Base-by-base conservation (phyloP, 1,139 yeast species). In the Candida albicans region DNA sequence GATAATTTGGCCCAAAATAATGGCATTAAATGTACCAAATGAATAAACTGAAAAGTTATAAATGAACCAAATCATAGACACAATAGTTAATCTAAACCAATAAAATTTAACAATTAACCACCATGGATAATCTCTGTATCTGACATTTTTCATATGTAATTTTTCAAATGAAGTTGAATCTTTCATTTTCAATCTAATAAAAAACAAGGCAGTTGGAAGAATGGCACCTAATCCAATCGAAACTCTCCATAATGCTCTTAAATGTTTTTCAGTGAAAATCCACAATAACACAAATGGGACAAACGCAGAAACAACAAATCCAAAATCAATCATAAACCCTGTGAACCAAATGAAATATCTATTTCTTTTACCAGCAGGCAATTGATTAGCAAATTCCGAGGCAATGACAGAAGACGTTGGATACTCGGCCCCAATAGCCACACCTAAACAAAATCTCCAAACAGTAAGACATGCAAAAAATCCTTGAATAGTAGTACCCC, bases 321-420 rank as follows among this genome's bases (percentile, higher is more conserved):
- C 98, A 40, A 73, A 56, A 64, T 90, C 97, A 59, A 91, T 90
- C 88, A 85, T 84, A 51, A 79, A 75, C 63, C 89, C 87, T 39
- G 98, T 91, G 64, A 90, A 89, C 86, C 93, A 83, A 46, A 83
- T 79, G 59, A 90, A 90, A 73, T 86, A 90, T 64, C 96, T 76
- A 68, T 91, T 91, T 70, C 97, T 84, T 47, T 77, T 74, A 48
- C 96, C 96, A 10, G 82, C 75, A 27, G 93, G 87, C 56, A 90
- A 71, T 55, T 80, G 71, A 46, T 86, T 82, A 35, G 95, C 84
- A 38, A 95, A 95, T 67, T 91, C 97, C 27, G 96, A 90, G 52
- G 95, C 89, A 39, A 96, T 95, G 27, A 90, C 95, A 2, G 96
- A 87, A 33, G 96, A 89, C 22, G 95, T 85, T 37, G 96, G 96